Evolutionary conservation across 805 yeast genomes (phyloP).

Genomic region (Lipomyces sp.): DNA sequence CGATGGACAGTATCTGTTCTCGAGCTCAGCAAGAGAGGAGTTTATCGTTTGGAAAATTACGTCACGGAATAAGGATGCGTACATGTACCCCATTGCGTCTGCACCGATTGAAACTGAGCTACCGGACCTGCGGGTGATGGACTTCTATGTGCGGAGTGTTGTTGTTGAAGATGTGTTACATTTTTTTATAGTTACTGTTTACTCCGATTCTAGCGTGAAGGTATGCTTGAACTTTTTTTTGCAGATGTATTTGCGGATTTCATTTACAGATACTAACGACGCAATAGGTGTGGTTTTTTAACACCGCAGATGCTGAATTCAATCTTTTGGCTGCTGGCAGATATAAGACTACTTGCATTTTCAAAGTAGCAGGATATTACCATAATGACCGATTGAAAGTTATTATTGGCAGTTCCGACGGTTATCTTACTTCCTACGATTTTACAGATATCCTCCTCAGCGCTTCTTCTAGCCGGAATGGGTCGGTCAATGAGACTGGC

Average conservation of each 20-base stretch:
- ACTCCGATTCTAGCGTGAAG: conserved; percentile 78
- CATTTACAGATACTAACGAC: too few relatives aligned
- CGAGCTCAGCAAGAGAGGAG: conserved; percentile 77
- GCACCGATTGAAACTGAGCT: conserved; percentile 55
- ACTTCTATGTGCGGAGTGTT: conserved; percentile 51
- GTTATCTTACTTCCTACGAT: conserved; percentile 64
- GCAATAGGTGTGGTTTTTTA: conserved; percentile 36
- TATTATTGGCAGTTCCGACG: conserved; percentile 77
- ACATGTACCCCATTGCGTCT: conserved; percentile 49
- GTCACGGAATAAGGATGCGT: conserved; percentile 41
- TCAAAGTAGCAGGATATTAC: conserved; percentile 53
- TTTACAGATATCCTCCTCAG: conserved; percentile 36
- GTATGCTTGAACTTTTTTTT: conserved; percentile 52
- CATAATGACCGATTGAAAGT: conserved; percentile 39
- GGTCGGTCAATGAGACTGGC: not conserved
- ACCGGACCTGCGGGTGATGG: conserved; percentile 91
- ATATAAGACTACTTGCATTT: conserved; percentile 74
- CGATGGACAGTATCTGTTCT: conserved; percentile 42
- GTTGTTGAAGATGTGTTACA: conserved; percentile 20
- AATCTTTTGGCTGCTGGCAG: conserved; percentile 45
- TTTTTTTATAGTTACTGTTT: conserved; percentile 62
- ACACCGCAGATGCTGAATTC: conserved; percentile 42
- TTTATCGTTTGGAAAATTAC: conserved; percentile 71
- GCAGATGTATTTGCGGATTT: too few relatives aligned
- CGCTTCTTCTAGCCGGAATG: not conserved